Conservation (phyloP, 179 eudicot genomes). For the Amaranthus tricolor region DNA sequence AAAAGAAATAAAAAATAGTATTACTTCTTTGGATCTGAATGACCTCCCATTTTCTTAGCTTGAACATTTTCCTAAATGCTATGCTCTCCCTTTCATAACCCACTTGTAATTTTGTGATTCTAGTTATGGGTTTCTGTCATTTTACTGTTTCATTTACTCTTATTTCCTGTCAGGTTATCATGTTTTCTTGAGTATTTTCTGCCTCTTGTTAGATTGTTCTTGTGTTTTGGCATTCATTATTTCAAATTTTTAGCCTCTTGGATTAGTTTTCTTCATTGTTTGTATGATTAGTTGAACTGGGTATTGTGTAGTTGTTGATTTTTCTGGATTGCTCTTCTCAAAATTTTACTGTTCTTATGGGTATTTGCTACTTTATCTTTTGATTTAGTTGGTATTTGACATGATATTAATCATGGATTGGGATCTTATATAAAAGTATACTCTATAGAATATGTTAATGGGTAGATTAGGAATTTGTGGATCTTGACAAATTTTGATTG, state of each 20-base stretch:
- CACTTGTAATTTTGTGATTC: constrained; percentile 26
- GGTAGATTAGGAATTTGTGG: constrained; percentile 17
- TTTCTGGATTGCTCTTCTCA: background rate
- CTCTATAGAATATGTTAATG: background rate
- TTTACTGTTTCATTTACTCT: constrained; percentile 27
- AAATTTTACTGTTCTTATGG: background rate
- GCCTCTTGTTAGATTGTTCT: constrained; percentile 8
- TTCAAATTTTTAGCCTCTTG: constrained; percentile 11
- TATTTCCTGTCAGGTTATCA: constrained; percentile 1
- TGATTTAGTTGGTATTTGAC: background rate
- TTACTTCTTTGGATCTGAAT: constrained; percentile 23
- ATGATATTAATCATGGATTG: background rate
- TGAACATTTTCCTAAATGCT: constrained; percentile 14
- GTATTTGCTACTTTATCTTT: background rate
- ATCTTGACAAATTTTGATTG: constrained; percentile 16
- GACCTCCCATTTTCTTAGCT: constrained; percentile 13
- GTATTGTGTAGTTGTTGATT: background rate
- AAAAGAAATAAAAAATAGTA: background rate
- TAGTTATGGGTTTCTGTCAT: constrained; percentile 28
- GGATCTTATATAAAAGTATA: background rate
- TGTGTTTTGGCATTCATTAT: constrained; percentile 16
- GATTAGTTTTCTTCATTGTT: constrained; percentile 14
- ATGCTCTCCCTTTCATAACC: constrained; percentile 21
- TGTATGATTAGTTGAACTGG: background rate
- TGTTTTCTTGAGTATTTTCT: constrained; percentile 3